phyloP scores from a whole-genome alignment of 2,329 filamentous ascomycete genomes.

The Calonectria hongkongensis region DNA sequence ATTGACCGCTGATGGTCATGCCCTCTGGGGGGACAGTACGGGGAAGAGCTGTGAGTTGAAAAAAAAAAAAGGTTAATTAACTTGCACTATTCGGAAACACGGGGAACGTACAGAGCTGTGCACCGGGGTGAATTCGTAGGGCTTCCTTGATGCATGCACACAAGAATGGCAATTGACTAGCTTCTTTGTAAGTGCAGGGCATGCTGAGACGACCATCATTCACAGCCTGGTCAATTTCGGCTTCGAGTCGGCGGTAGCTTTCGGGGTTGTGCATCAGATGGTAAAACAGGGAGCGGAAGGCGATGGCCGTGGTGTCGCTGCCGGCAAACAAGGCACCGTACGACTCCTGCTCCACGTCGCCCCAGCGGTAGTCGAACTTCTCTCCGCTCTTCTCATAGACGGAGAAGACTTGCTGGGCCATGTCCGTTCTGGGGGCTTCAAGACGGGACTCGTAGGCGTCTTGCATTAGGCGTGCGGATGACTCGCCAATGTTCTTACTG shows the following conservation, averaged over 20 bases:
- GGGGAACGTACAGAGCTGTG: neutral
- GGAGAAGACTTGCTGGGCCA: slow-evolving; percentile 15
- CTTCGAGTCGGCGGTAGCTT: slow-evolving; percentile 8
- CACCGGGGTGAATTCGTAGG: slow-evolving; percentile 12
- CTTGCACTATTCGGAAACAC: neutral
- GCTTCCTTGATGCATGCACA: slow-evolving; percentile 21
- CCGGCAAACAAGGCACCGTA: slow-evolving; percentile 19
- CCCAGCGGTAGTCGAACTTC: slow-evolving; percentile 23
- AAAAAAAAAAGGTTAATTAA: neutral
- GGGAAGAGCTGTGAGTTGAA: neutral
- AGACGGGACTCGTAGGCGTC: slow-evolving; percentile 6
- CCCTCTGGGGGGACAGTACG: slow-evolving; percentile 9
- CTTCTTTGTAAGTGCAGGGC: slow-evolving; percentile 11
- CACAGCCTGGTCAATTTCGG: slow-evolving; percentile 17
- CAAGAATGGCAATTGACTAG: slow-evolving; percentile 1
- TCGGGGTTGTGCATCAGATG: slow-evolving; percentile 25
- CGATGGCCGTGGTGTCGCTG: slow-evolving; percentile 26
- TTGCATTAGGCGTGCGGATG: slow-evolving; percentile 1
- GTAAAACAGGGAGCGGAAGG: slow-evolving; percentile 16
- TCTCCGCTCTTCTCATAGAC: slow-evolving; percentile 16
- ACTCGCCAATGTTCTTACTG: slow-evolving; percentile 11
- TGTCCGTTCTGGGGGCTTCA: slow-evolving; percentile 15
- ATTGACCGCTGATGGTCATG: slow-evolving; percentile 22
- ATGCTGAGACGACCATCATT: slow-evolving; percentile 4
- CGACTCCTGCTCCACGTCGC: slow-evolving; percentile 16